A percentile compares a stretch with the other conserved stretches of the same genome.
phyloP scores from a whole-genome alignment of 495 filamentous ascomycete species.

The Talaromyces liani region DNA sequence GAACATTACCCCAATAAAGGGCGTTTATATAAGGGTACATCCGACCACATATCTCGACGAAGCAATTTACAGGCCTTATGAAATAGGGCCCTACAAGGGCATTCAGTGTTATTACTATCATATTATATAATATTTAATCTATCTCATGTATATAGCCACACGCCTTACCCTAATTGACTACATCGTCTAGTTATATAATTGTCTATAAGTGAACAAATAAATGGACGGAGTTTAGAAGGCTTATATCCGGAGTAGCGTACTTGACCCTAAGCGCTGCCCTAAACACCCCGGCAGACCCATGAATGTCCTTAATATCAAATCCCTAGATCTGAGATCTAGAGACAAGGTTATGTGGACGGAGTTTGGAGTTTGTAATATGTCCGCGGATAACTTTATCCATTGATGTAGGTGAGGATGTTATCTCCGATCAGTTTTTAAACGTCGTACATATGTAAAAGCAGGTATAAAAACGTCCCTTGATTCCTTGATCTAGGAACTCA shows the following conservation, averaged over 20 bases:
- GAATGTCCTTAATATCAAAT: too few relatives aligned
- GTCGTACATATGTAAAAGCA: background rate
- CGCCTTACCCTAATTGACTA: background rate
- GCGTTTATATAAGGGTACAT: background rate
- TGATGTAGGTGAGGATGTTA: background rate
- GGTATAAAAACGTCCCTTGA: background rate
- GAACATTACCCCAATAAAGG: background rate
- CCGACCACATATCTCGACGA: background rate
- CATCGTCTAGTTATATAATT: background rate
- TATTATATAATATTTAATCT: too few relatives aligned
- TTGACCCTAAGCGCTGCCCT: background rate
- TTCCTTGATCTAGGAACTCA: too few relatives aligned
- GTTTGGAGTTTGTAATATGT: background rate
- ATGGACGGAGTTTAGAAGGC: background rate
- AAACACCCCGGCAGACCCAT: too few relatives aligned
- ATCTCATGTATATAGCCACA: too few relatives aligned
- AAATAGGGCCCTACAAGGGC: background rate
- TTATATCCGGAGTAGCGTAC: background rate
- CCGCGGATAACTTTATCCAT: too few relatives aligned
- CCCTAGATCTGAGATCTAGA: too few relatives aligned
- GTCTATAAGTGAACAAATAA: background rate
- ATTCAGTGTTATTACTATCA: background rate
- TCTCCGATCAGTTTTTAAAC: background rate
- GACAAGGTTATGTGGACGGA: background rate
- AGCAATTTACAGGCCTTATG: background rate